A percentile compares a stretch with the other conserved stretches of the same genome.
phyloP scores from a whole-genome alignment of 2,329 filamentous ascomycete species.

The Chalara sp. region DNA sequence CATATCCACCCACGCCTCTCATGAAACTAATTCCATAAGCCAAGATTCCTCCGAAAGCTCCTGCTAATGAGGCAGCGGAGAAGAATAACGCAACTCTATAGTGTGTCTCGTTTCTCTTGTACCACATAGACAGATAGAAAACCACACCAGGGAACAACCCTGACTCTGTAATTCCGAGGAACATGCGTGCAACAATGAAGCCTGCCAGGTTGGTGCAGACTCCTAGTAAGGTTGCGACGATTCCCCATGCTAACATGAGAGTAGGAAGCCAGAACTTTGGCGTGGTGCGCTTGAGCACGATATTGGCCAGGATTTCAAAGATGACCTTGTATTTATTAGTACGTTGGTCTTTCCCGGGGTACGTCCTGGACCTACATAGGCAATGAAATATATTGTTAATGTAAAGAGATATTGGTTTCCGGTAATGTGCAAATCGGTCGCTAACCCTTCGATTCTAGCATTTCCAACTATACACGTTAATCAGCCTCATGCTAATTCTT shows the following conservation, averaged over 20 bases:
- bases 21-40: slow-evolving; percentile 51
- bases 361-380: slow-evolving; percentile 33
- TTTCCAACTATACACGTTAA: slow-evolving; percentile 43
- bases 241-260: slow-evolving; percentile 48
- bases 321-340: slow-evolving; percentile 27
- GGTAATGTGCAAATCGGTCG: slow-evolving; percentile 44
- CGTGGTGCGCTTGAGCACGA: slow-evolving; percentile 53
- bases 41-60: slow-evolving; percentile 49
- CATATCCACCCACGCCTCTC: slow-evolving; percentile 42
- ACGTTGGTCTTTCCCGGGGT: not conserved
- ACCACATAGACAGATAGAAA: slow-evolving; percentile 44
- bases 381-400: slow-evolving; percentile 59
- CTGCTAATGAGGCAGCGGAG: slow-evolving; percentile 45
- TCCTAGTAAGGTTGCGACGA: slow-evolving; percentile 45
- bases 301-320: slow-evolving; percentile 57
- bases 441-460: slow-evolving; percentile 48
- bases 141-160: slow-evolving; percentile 49
- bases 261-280: slow-evolving; percentile 51
- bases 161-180: slow-evolving; percentile 47
- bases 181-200: slow-evolving; percentile 47
- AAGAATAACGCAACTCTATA: slow-evolving; percentile 52
- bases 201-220: slow-evolving; percentile 43
- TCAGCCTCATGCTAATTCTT: not conserved
- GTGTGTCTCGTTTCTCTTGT: slow-evolving; percentile 46
- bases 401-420: slow-evolving; percentile 59